Evolutionary conservation across 371 early-diverging fungal species (phyloP), one percentile per base, ranked within the genome.

Genomic region (Saksenaea vasiformis): DNA sequence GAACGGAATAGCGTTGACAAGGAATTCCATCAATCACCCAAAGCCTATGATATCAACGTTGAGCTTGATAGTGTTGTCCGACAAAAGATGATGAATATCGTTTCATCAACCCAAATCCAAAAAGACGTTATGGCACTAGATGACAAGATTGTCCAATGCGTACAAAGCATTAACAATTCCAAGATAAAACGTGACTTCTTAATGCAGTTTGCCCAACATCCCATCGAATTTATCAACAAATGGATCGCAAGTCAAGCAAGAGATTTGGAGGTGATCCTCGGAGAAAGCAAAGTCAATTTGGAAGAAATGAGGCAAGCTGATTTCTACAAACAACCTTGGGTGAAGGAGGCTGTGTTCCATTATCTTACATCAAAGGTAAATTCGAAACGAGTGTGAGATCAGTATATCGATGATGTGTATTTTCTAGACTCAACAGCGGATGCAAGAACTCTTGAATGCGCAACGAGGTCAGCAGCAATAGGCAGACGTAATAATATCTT

Each of bases 111-210:
- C 10, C 70, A 69, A 13, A 57, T 67, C 1, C 84, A 87, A 53
- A 87, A 85, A 56, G 84, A 87, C 54, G 82, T 90, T 31, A 76
- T 80, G 64, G 74, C 66, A 3, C 69, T 85, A 36, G 88, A 87
- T 63, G 90, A 90, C 24, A 88, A 87, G 79, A 87, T 88, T 73
- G 82, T 86, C 31, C 86, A 85, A 59, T 82, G 83, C 53, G 88
- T 97, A 22, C 91, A 91, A 65, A 83, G 87, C 26, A 92, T 98
- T 75, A 90, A 93, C 69, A 89, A 92, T 39, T 87, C 87, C 39
- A 92, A 95, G 65, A 82, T 92, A 41, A 96, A 96, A 72, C 93
- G 97, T 5, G 97, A 96, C 66, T 98, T 98, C 71, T 82, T 98
- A 83, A 77, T 90, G 41, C 80, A 89, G 44, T 98, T 97, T 77